phyloP scores from a whole-genome alignment of 1,284 basidiomycete species.

The Ceratobasidium sp. region DNA sequence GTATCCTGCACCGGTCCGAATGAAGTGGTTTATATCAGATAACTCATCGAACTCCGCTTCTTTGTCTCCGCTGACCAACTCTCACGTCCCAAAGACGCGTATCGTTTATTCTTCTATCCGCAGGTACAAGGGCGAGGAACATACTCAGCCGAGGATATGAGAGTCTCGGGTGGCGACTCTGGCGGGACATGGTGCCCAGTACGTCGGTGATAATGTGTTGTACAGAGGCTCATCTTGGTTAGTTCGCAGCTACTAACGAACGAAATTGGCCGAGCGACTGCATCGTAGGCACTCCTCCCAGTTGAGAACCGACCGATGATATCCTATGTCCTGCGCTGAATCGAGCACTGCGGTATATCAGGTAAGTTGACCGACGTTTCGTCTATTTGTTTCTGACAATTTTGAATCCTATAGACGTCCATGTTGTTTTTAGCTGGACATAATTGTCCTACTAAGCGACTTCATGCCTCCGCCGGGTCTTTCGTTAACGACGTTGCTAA shows the following conservation, averaged over 20 bases:
- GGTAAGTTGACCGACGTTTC: slow-evolving; percentile 63
- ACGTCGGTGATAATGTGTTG: slow-evolving; percentile 49
- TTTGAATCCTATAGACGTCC: slow-evolving; percentile 68
- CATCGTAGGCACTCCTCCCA: slow-evolving; percentile 86
- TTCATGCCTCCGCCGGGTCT: slow-evolving; percentile 81
- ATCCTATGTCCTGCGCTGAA: slow-evolving; percentile 84
- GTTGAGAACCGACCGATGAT: slow-evolving; percentile 89
- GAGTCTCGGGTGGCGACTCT: slow-evolving; percentile 89
- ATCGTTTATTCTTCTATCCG: too few relatives aligned
- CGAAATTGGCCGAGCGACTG: slow-evolving; percentile 75
- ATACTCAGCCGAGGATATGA: slow-evolving; percentile 45
- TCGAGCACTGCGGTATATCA: slow-evolving; percentile 86
- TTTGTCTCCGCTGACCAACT: too few relatives aligned
- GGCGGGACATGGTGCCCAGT: slow-evolving; percentile 90
- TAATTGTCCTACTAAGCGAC: slow-evolving; percentile 90
- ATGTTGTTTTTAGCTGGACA: slow-evolving; percentile 83
- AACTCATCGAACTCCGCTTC: too few relatives aligned
- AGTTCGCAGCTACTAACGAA: slow-evolving; percentile 78
- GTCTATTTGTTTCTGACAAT: slow-evolving; percentile 17
- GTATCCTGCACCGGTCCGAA: too few relatives aligned
- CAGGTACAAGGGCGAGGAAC: slow-evolving; percentile 23
- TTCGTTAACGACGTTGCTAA: slow-evolving; percentile 74
- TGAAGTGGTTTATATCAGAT: too few relatives aligned
- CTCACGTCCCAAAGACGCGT: too few relatives aligned
- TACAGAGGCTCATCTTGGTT: slow-evolving; percentile 30